These are phyloP conservation scores for Straminergon stramineum DNA, from an alignment of 225 moss, liverwort and hornwort species.

Conservation along the genomic window DNA sequence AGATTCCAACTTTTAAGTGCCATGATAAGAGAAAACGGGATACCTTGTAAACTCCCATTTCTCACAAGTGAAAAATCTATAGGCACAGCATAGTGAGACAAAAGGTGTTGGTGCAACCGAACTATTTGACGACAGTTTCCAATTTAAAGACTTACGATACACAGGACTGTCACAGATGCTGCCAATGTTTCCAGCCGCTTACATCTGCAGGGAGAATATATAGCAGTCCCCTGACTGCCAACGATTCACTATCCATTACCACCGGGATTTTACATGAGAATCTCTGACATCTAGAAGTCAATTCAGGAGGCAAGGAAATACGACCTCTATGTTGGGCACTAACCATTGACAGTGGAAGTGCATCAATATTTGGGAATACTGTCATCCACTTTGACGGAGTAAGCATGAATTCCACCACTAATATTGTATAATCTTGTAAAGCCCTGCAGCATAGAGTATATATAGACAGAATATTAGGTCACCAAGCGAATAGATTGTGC, in stretches of 20 bases:
- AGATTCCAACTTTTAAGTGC: not conserved
- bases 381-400: constrained; percentile 66
- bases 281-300: not conserved
- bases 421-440: constrained; percentile 75
- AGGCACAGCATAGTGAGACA: not conserved
- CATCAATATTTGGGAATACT: constrained; percentile 75
- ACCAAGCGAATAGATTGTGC: not conserved
- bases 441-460: constrained; percentile 47
- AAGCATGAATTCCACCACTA: constrained; percentile 91
- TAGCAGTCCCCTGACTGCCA: not conserved
- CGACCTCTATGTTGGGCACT: not conserved
- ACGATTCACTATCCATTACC: not conserved
- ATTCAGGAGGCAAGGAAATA: not conserved
- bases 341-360: not conserved
- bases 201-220: not conserved
- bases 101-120: not conserved
- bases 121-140: not conserved
- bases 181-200: not conserved
- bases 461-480: not conserved
- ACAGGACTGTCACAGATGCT: not conserved
- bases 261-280: not conserved
- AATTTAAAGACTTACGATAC: not conserved
- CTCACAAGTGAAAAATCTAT: not conserved
- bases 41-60: not conserved
- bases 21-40: not conserved